Evolutionary conservation across 176 grass and related monocot species (phyloP), one percentile per base, ranked within the genome.

Genomic region (Oryza nivara): DNA sequence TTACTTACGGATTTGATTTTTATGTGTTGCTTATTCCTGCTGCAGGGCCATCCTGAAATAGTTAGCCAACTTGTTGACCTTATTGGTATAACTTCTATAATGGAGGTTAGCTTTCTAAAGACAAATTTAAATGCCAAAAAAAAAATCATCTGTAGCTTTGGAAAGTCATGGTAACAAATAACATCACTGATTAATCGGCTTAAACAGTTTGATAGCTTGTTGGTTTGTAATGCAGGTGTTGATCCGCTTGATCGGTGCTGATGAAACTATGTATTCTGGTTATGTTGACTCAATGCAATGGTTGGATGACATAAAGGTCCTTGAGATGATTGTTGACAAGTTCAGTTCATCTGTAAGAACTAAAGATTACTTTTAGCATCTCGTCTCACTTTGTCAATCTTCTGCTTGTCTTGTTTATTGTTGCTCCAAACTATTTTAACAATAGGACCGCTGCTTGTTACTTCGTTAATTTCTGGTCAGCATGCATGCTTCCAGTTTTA

Each of bases 241-340:
- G 81, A 83, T 98, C 67, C 82, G 93, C 70, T 86, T 98, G 67
- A 94, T 98, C 4, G 93, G 96, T 47, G 93, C 96, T 72, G 96
- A 98, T 74, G 96, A 98, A 82, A 89, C 82, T 71, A 90, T 95
- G 89, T 95, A 95, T 83, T 86, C 91, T 28, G 87, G 89, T 83
- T 90, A 87, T 61, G 70, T 81, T 11, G 96, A 98, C 85, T 85
- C 96, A 32, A 92, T 95, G 91, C 93, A 92, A 67, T 98, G 96
- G 93, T 82, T 98, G 82, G 96, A 98, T 84, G 93, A 94, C 65
- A 81, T 87, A 84, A 63, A 98, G 81, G 93, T 95, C 82, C 96
- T 98, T 77, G 96, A 98, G 87, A 93, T 98, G 93, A 95, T 98
- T 81, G 89, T 93, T 74, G 93, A 95, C 82, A 98, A 98, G 74